These are phyloP conservation scores for Naegleria fowleri DNA, from an alignment of 208 protist species.

Conservation along the genomic window DNA sequence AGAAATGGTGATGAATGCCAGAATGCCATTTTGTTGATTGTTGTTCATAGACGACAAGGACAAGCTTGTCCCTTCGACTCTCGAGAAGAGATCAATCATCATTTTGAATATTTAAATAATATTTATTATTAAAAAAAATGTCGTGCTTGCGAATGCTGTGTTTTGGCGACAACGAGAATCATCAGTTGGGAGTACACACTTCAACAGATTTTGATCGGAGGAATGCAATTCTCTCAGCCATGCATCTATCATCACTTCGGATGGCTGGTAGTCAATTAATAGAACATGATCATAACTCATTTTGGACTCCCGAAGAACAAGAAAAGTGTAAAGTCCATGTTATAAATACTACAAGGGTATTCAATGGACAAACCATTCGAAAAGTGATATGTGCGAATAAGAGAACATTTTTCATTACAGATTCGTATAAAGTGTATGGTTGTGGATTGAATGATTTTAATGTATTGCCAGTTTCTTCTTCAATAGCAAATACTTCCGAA, in stretches of 20 bases:
- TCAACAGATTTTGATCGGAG: not conserved
- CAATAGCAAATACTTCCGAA: not conserved
- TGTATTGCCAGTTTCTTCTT: not conserved
- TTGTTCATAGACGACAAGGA: no score
- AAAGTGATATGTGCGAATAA: not conserved
- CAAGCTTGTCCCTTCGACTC: no score
- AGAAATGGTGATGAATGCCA: no score
- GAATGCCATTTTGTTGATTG: no score
- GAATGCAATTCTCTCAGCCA: not conserved
- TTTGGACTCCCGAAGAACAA: not conserved
- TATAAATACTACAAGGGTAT: not conserved
- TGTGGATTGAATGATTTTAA: not conserved
- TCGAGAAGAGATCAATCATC: no score
- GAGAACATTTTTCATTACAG: not conserved
- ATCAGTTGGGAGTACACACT: not conserved
- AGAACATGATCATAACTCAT: not conserved
- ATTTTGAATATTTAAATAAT: no score
- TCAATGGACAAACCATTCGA: not conserved
- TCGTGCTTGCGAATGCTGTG: not conserved
- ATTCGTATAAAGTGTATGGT: not conserved
- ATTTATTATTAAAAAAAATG: not conserved
- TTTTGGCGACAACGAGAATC: not conserved
- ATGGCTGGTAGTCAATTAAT: not conserved
- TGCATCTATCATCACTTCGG: not conserved
- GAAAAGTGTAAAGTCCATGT: not conserved